Evolutionary conservation across 768 basidiomycete genomes (phyloP).

Genomic region (Collybiopsis luxurians): DNA sequence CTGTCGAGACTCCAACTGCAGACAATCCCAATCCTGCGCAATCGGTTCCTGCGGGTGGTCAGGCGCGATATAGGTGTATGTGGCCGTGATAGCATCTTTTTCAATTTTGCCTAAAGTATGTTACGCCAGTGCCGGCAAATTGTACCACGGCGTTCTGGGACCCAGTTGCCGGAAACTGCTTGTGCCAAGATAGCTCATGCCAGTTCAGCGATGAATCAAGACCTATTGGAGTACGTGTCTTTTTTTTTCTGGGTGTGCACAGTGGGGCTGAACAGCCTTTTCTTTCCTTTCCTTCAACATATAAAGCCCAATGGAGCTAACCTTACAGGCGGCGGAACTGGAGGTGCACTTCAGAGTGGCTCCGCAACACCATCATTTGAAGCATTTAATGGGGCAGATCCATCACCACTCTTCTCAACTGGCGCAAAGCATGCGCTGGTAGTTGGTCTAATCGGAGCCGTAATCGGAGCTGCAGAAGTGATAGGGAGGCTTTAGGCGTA

Average conservation of each 20-base stretch:
- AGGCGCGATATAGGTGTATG: slow-evolving; percentile 55
- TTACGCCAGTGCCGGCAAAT: slow-evolving; percentile 66
- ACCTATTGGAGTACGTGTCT: slow-evolving; percentile 56
- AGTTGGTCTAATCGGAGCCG: slow-evolving; percentile 13
- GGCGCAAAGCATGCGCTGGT: slow-evolving; percentile 15
- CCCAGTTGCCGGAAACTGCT: slow-evolving; percentile 62
- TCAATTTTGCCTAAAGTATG: no score
- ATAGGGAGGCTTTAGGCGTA: neutral
- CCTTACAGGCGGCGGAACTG: slow-evolving; percentile 59
- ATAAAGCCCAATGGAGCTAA: slow-evolving; percentile 69
- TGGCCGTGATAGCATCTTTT: slow-evolving; percentile 10
- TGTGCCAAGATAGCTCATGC: slow-evolving; percentile 57
- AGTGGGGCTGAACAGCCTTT: neutral
- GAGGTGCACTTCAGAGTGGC: slow-evolving; percentile 26
- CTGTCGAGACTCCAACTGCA: slow-evolving; percentile 47
- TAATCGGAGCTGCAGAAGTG: slow-evolving; percentile 14
- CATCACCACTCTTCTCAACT: neutral
- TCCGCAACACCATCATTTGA: slow-evolving; percentile 33
- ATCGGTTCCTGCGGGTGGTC: slow-evolving; percentile 39
- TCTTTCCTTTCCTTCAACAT: neutral
- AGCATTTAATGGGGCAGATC: slow-evolving; percentile 42
- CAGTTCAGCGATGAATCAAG: slow-evolving; percentile 61
- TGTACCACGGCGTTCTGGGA: slow-evolving; percentile 84
- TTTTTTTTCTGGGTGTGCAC: slow-evolving; percentile 6
- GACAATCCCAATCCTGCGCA: slow-evolving; percentile 68